Evolutionary conservation across 1,284 basidiomycete species (phyloP), one percentile per base, ranked within the genome.

Genomic region (Ceratobasidium sp.): DNA sequence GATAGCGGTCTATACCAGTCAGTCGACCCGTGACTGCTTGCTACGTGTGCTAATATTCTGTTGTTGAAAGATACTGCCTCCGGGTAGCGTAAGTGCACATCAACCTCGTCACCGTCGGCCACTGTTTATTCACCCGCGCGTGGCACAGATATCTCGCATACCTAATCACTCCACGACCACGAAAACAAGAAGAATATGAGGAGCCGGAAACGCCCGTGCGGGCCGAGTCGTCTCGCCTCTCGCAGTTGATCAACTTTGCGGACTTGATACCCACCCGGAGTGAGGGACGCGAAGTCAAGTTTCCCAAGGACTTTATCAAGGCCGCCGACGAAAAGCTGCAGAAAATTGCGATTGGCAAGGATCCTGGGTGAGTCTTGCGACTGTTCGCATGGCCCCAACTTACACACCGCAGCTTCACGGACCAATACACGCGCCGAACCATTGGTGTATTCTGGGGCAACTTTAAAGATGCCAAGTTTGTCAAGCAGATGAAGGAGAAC

Each of bases 381-480:
- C 31, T 22, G 2, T 13, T 40, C 20, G 1, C 20, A 43, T 13
- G 25, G 20, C 2, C 2, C 35, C 45, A 47, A 5, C 43, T 58
- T n/a, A 73, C 20, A 25, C 2, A 45, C 12, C 34, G 17, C 74
- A 95, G 93, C 22, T 94, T 94, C 78, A 88, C 89, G 25, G 94
- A 96, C 75, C 91, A 93, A 75, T 83, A 94, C 31, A 89, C 94
- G 32, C 87, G 95, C 45, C 84, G 93, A 54, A 93, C 92, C 0
- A 90, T 95, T 83, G 94, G 90, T 57, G 88, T 91, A 32, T 97
- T 96, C 78, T 97, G 95, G 78, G 90, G 90, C 4, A 91, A 92
- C 73, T 92, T 93, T 78, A 89, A 90, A 76, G 88, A 93, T 70
- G 89, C 92, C 56, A 84, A 82, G 34, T 96, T 96, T 81, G 87